Evolutionary conservation across 2,329 filamentous ascomycete genomes (phyloP).

Genomic region (Monilinia laxa): DNA sequence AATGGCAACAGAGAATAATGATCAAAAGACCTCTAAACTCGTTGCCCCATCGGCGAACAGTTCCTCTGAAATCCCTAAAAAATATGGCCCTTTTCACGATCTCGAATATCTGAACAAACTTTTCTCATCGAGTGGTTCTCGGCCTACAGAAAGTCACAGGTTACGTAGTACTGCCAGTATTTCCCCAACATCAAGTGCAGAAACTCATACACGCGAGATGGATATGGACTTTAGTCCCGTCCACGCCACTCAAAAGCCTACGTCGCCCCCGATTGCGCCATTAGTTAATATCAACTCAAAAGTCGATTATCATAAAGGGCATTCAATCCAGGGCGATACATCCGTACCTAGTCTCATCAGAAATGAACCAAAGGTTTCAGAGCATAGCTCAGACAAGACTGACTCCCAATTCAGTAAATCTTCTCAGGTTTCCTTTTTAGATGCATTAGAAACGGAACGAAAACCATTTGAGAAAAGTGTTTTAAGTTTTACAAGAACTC

Average conservation of each 20-base stretch:
- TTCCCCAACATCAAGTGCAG: constrained; percentile 7
- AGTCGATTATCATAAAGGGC: not conserved
- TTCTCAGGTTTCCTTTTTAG: not conserved
- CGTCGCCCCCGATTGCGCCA: not conserved
- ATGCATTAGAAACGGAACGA: not conserved
- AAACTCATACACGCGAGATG: not conserved
- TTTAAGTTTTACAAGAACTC: not conserved
- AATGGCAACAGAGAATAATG: not conserved
- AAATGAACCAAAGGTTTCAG: not conserved
- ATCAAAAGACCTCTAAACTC: not conserved
- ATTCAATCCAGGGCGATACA: not conserved
- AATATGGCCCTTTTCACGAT: constrained; percentile 8
- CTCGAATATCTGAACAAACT: not conserved
- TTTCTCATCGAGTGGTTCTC: constrained; percentile 6
- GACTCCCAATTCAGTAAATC: not conserved
- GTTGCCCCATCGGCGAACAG: not conserved
- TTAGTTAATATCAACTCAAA: not conserved
- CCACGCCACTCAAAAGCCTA: not conserved
- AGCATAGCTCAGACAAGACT: not conserved
- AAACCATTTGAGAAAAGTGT: not conserved
- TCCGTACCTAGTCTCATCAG: not conserved
- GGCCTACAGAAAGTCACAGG: not conserved
- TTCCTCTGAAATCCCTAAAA: not conserved
- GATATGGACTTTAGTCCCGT: too few relatives aligned
- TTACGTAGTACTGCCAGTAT: not conserved